phyloP scores from a whole-genome alignment of 75 land plant species.

The Picea sitchensis region DNA sequence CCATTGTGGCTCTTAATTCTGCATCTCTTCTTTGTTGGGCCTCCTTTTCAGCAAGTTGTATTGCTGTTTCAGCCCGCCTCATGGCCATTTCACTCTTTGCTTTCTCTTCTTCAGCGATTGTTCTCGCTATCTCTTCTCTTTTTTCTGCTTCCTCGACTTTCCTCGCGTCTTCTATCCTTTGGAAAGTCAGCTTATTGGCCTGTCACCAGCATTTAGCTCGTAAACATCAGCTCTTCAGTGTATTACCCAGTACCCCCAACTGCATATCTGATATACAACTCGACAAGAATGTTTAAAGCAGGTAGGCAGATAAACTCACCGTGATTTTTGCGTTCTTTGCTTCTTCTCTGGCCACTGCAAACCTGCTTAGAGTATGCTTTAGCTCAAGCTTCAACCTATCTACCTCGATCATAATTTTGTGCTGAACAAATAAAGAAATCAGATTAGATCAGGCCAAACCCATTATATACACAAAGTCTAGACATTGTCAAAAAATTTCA shows the following conservation, averaged over 20 bases:
- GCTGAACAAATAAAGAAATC: background rate
- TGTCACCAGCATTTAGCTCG: slow-evolving; percentile 13
- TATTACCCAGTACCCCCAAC: background rate
- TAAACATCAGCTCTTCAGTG: background rate
- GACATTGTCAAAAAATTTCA: background rate
- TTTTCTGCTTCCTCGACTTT: slow-evolving; percentile 41
- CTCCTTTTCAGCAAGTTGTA: slow-evolving; percentile 54
- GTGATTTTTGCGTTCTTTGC: slow-evolving; percentile 25
- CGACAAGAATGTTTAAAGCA: background rate
- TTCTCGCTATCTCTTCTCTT: slow-evolving; percentile 48
- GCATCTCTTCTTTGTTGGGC: slow-evolving; percentile 40
- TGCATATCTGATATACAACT: background rate
- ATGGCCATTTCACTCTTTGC: slow-evolving; percentile 47
- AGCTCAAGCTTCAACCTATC: slow-evolving; percentile 42
- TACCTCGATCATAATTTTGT: slow-evolving; percentile 26
- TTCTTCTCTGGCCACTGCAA: slow-evolving; percentile 42
- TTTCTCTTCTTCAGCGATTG: slow-evolving; percentile 43
- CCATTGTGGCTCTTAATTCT: slow-evolving; percentile 45
- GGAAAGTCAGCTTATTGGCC: slow-evolving; percentile 52
- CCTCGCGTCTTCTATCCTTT: slow-evolving; percentile 42
- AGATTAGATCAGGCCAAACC: background rate
- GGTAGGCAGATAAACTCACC: slow-evolving; percentile 16
- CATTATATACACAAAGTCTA: background rate
- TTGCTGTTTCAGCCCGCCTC: slow-evolving; percentile 50
- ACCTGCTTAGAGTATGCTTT: slow-evolving; percentile 38